phyloP scores from a whole-genome alignment of 768 basidiomycete species.

The Hericium coralloides region DNA sequence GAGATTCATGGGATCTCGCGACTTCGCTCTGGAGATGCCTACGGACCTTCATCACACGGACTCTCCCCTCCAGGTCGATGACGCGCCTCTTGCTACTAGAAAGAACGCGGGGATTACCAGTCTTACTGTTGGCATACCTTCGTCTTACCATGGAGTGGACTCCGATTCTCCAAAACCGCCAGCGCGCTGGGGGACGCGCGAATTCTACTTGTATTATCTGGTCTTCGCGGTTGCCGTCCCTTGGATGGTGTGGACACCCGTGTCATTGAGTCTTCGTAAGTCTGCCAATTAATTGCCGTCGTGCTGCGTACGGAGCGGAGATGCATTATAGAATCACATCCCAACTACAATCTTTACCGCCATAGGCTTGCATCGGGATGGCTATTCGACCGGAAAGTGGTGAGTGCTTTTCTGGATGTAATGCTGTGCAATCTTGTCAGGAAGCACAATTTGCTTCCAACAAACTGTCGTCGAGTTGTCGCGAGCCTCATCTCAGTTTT shows the following conservation, averaged over 20 bases:
- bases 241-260: conserved; percentile 68
- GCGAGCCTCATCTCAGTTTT: background rate
- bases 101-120: conserved; percentile 26
- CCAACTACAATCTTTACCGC: conserved; percentile 60
- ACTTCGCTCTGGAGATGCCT: conserved; percentile 22
- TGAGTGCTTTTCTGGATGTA: conserved; percentile 22
- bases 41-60: conserved; percentile 15
- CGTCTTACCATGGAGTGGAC: conserved; percentile 22
- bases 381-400: conserved; percentile 72
- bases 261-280: conserved; percentile 68
- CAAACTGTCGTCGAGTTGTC: too few species aligned
- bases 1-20: conserved; percentile 14
- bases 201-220: conserved; percentile 72
- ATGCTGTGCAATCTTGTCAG: background rate
- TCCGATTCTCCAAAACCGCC: conserved; percentile 25
- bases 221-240: conserved; percentile 55
- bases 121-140: conserved; percentile 52
- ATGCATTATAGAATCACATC: conserved; percentile 47
- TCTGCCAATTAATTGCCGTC: conserved; percentile 10
- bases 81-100: background rate
- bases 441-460: too few species aligned
- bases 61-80: conserved; percentile 2
- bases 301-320: conserved; percentile 1
- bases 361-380: conserved; percentile 61
- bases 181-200: conserved; percentile 69